These are phyloP conservation scores for Hemileia vastatrix DNA, from an alignment of 1,284 basidiomycete genomes.

Conservation along the genomic window DNA sequence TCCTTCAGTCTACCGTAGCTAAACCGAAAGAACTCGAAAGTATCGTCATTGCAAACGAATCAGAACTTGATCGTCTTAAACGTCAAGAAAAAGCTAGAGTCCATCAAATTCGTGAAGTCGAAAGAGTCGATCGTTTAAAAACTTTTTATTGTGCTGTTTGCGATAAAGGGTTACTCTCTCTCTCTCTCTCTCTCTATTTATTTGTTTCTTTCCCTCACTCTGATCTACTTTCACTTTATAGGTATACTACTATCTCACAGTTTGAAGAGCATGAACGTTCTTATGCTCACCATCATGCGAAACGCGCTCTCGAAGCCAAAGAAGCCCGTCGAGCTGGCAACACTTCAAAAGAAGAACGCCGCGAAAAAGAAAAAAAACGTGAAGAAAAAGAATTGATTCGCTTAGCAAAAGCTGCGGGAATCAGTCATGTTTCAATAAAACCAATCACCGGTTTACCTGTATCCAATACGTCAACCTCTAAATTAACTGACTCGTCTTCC, in stretches of 20 bases:
- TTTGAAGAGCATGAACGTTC: slow-evolving; percentile 25
- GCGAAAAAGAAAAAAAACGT: slow-evolving; percentile 20
- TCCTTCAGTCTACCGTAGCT: slow-evolving; percentile 9
- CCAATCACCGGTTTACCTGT: background rate
- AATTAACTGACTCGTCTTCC: background rate
- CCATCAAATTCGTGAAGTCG: slow-evolving; percentile 12
- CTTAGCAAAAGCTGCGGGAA: slow-evolving; percentile 15
- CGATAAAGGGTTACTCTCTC: slow-evolving; percentile 19
- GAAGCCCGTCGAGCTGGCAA: slow-evolving; percentile 5
- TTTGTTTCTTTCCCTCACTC: background rate
- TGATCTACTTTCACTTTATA: background rate
- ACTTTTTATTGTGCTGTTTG: slow-evolving; percentile 19
- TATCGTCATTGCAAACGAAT: slow-evolving; percentile 14
- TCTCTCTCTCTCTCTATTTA: background rate
- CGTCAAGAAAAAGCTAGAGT: slow-evolving; percentile 21
- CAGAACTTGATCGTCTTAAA: slow-evolving; percentile 5
- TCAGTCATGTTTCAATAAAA: background rate
- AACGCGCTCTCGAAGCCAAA: slow-evolving; percentile 18
- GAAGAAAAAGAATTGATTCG: slow-evolving; percentile 20
- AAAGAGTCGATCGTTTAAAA: slow-evolving; percentile 18
- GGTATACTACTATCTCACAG: slow-evolving; percentile 22
- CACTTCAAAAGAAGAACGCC: slow-evolving; percentile 4
- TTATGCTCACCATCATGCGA: slow-evolving; percentile 22
- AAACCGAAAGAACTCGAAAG: slow-evolving; percentile 23
- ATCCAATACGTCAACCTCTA: background rate